Evolutionary conservation across 1,284 basidiomycete species (phyloP), one percentile per base, ranked within the genome.

Genomic region (Ceratobasidium sp.): DNA sequence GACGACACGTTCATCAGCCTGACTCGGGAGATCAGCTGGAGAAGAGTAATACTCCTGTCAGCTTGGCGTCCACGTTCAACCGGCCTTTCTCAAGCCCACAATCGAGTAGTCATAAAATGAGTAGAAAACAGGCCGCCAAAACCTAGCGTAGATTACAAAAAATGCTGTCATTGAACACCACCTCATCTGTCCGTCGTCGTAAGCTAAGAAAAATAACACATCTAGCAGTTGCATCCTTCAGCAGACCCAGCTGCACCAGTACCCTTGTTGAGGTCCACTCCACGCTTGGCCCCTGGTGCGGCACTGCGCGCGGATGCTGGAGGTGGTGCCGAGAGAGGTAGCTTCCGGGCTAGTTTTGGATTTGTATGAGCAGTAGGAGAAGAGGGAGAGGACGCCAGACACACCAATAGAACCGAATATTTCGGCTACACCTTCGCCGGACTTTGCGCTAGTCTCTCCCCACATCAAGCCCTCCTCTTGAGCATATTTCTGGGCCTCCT

Each of bases 401-500:
- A 73, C 75, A 92, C 92, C 92, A 76, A 97, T 96, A 32, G 91
- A 88, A 72, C 89, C 90, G 82, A 97, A 98, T 77, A 97, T 89
- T 72, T 94, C 92, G 62, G 89, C 82, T 28, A 98, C 96, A 74
- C 94, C 94, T 74, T 95, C 91, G 48, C 96, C 94, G 39, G 89
- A 86, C 88, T 98, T 98, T 61, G 96, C 96, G 80, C 93, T 96
- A n/a, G 96, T 96, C 84, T 98, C 96, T 72, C 90, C 89, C 91
- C 97, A 98, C 87, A 98, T 91, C 72, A 98, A 82, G 34, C 93
- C 93, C 82, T 98, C 96, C 80, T 97, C 95, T 73, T 96, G 88
- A 0, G 97, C 97, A 78, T 94, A 98, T 81, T 92, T 92, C 85
- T 95, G 89, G 4, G 94, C 97, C 78, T 96, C 89, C 78, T 69